A percentile compares a stretch with the other conserved stretches of the same genome.
Evolutionary conservation across 225 moss, liverwort and hornwort species (phyloP).

Genomic region (Takakia lepidozioides): DNA sequence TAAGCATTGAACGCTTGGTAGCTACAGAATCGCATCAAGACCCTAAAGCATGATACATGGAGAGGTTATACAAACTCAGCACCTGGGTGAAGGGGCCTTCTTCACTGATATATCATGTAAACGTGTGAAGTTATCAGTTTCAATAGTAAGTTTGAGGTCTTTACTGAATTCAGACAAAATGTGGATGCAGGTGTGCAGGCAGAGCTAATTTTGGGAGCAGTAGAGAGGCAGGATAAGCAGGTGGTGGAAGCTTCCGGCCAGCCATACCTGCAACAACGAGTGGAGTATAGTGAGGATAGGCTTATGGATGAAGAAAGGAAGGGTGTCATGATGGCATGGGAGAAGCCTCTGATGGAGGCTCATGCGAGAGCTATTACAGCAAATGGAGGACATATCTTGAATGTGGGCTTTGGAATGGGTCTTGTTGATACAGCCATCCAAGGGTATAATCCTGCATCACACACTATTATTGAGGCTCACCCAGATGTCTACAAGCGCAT

Average conservation of each 20-base stretch:
- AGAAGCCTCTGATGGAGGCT: conserved; percentile 85
- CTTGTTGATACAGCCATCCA: conserved; percentile 91
- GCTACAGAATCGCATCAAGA: no score
- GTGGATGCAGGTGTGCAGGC: conserved; percentile 57
- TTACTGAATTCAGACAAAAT: no score
- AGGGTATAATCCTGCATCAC: conserved; percentile 43
- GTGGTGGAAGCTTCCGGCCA: conserved; percentile 31
- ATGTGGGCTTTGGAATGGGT: conserved; percentile 98
- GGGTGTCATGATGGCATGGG: conserved; percentile 99
- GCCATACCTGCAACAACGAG: conserved; percentile 85
- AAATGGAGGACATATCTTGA: conserved; percentile 74
- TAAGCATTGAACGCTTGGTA: no score
- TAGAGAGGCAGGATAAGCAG: conserved; percentile 41
- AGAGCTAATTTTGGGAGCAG: conserved; percentile 84
- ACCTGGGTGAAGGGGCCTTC: no score
- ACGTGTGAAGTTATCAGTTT: no score
- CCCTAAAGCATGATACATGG: no score
- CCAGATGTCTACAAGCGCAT: conserved; percentile 86
- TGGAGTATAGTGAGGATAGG: conserved; percentile 78
- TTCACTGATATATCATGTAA: no score
- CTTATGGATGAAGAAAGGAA: conserved; percentile 83
- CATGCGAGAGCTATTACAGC: conserved; percentile 88
- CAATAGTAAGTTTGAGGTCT: no score
- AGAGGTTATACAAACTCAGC: no score
- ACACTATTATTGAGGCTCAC: conserved; percentile 97